Evolutionary conservation across 345 rosid genomes (phyloP).

Genomic region (Barbarea vulgaris): DNA sequence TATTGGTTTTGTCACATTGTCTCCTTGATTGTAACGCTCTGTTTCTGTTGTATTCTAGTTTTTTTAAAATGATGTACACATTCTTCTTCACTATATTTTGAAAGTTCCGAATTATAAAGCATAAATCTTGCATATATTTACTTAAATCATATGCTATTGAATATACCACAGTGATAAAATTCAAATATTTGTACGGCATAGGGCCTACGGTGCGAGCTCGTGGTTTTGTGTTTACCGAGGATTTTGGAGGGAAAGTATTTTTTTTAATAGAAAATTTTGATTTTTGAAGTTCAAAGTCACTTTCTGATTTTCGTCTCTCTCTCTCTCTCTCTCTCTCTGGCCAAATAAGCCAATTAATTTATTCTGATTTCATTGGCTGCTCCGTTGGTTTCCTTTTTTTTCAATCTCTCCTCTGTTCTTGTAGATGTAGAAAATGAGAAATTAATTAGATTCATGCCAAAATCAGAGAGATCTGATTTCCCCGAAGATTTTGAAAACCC

Average conservation of each 20-base stretch:
- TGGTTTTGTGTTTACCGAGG: conserved; percentile 25
- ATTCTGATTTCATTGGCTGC: neutral
- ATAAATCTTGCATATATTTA: neutral
- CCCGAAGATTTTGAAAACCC: neutral
- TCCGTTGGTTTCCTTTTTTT: neutral
- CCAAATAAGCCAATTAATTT: conserved; percentile 27
- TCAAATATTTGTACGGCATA: neutral
- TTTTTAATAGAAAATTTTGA: neutral
- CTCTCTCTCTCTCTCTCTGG: neutral
- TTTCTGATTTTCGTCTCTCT: neutral
- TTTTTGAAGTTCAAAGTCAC: conserved; percentile 20
- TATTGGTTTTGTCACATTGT: neutral
- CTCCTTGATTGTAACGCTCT: neutral
- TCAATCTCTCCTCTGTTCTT: neutral
- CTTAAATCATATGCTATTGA: neutral
- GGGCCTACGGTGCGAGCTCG: neutral
- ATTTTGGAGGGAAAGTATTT: conserved; percentile 36
- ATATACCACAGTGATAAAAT: no score
- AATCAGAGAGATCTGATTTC: conserved; percentile 5
- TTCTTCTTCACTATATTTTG: neutral
- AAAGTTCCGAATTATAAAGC: neutral
- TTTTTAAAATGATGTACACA: neutral
- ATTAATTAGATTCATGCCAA: conserved; percentile 1
- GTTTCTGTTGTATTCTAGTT: neutral
- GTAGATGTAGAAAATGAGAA: neutral